Evolutionary conservation across 140 eudicot species (phyloP).

Genomic region (Senecio squalidus): DNA sequence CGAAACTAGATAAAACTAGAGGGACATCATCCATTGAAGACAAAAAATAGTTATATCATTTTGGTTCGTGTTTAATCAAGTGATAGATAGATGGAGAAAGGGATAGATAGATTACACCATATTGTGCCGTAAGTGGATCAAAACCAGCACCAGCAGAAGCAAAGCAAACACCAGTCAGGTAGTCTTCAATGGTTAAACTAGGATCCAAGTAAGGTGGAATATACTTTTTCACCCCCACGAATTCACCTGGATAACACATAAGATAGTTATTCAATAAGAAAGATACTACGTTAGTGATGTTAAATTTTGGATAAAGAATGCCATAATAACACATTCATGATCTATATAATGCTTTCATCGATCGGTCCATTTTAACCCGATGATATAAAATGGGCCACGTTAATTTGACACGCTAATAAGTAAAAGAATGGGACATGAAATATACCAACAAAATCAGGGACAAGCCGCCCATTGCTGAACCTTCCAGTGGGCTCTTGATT

Average conservation of each 20-base stretch:
- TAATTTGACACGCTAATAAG: too few species aligned
- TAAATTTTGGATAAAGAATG: too few species aligned
- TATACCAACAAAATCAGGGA: conserved; percentile 38
- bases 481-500: conserved; percentile 42
- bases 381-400: too few species aligned
- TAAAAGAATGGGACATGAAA: not conserved
- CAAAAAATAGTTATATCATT: too few species aligned
- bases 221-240: conserved; percentile 24
- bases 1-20: too few species aligned
- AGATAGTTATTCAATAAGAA: not conserved
- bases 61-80: too few species aligned
- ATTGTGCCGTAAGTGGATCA: conserved; percentile 30
- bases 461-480: conserved; percentile 49
- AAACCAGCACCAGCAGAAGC: conserved; percentile 41
- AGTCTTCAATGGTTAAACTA: conserved; percentile 27
- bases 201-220: conserved; percentile 36
- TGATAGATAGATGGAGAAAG: not conserved
- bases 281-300: too few species aligned
- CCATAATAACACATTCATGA: too few species aligned
- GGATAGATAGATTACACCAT: conserved; percentile 13
- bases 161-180: conserved; percentile 30
- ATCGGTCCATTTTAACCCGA: too few species aligned
- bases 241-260: conserved; percentile 24
- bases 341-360: too few species aligned
- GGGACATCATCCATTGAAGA: too few species aligned